A percentile compares a stretch with the other conserved stretches of the same genome.
Conservation (phyloP, 768 basidiomycete genomes). For the Fistulinella prunicolor region DNA sequence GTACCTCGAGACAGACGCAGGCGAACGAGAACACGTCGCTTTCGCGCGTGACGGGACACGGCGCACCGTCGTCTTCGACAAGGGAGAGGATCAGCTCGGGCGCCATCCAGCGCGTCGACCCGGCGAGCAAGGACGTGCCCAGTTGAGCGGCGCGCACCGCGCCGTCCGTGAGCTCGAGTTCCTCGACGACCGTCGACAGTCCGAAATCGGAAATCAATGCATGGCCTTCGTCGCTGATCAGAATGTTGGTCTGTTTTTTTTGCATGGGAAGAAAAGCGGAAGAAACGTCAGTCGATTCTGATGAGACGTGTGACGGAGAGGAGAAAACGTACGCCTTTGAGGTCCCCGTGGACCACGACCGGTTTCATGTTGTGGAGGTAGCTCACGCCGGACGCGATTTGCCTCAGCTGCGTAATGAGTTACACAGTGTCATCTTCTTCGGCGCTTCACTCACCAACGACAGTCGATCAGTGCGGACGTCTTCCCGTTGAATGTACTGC, state of each 20-base stretch:
- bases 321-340: conserved; percentile 51
- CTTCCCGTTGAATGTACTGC: conserved; percentile 43
- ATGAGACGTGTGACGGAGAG: not conserved
- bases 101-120: conserved; percentile 42
- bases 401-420: conserved; percentile 38
- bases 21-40: conserved; percentile 64
- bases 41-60: conserved; percentile 45
- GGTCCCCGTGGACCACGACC: conserved; percentile 56
- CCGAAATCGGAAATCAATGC: conserved; percentile 64
- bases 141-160: conserved; percentile 23
- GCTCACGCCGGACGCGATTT: conserved; percentile 54
- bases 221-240: conserved; percentile 49
- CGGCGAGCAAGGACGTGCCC: conserved; percentile 32
- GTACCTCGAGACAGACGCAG: conserved; percentile 57
- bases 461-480: conserved; percentile 42
- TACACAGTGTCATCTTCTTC: no score
- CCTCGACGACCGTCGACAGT: conserved; percentile 54
- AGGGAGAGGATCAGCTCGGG: conserved; percentile 54
- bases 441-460: conserved; percentile 39
- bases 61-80: conserved; percentile 42
- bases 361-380: conserved; percentile 57
- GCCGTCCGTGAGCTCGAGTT: conserved; percentile 37
- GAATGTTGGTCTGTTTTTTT: conserved; percentile 55
- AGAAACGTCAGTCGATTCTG: not conserved
- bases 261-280: no score